phyloP scores from a whole-genome alignment of 345 rosid species.

The Psidium friedrichsthalianum region DNA sequence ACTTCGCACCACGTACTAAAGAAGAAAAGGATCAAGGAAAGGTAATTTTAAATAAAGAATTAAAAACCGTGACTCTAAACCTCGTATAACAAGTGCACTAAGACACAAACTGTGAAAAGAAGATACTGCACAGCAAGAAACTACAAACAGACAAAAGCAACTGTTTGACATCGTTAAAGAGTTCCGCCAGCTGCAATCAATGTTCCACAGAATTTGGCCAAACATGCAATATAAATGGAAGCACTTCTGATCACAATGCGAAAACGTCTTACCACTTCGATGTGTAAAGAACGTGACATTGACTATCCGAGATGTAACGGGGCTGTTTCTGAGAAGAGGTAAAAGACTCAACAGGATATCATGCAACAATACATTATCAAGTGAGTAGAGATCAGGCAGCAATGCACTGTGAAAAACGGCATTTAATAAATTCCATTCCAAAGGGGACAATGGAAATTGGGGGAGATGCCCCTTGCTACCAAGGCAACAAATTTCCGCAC shows the following conservation, averaged over 20 bases:
- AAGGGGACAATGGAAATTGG: not conserved
- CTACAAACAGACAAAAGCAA: not conserved
- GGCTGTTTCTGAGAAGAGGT: constrained; percentile 75
- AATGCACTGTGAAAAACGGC: not conserved
- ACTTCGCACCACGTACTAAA: constrained; percentile 32
- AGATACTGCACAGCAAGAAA: not conserved
- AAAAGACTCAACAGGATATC: constrained; percentile 10
- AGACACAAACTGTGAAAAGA: not conserved
- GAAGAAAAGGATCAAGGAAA: not conserved
- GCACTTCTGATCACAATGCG: not conserved
- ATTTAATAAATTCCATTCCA: not conserved
- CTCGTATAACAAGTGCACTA: not conserved
- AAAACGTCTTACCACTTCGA: constrained; percentile 36
- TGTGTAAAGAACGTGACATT: constrained; percentile 93
- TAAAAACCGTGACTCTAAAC: not conserved
- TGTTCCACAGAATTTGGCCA: not conserved
- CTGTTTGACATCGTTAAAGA: not conserved
- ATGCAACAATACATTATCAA: not conserved
- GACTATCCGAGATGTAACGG: constrained; percentile 70
- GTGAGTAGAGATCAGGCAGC: not conserved
- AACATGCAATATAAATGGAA: not conserved
- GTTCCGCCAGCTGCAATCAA: not conserved
- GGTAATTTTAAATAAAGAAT: not conserved
- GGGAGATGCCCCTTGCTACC: not conserved
- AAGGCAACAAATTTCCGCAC: not conserved